Base-by-base conservation (phyloP, 371 early-diverging fungal genomes). In the Dentiscutata heterogama region DNA sequence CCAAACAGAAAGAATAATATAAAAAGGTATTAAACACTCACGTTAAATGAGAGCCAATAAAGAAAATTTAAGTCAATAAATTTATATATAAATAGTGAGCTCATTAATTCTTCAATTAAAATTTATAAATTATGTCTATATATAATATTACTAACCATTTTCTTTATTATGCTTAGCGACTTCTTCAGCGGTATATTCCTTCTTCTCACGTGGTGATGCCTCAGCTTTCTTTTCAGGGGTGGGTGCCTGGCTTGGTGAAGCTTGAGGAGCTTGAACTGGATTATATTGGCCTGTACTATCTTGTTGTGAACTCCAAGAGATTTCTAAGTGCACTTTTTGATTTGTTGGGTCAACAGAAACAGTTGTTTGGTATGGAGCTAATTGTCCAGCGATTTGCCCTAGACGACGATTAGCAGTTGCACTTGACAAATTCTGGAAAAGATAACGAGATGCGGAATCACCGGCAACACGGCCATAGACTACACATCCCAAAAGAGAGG, bases 401-500 rank as follows among this genome's bases (percentile, higher is more conserved):
- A 95, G 90, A 89, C 94, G 94, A 76, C 92, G 90, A 78, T 89
- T 88, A 76, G 95, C 94, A 60, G 88, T 87, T 67, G 84, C 83
- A 58, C 84, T 72, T 79, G 85, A 86, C 39, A 90, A 91, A 84
- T 88, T 88, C 77, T 87, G 81, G 83, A 94, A 89, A 22, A 92
- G 85, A 85, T 94, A 93, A 14, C 88, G 78, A n/a, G 93, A 86
- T 71, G 95, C 95, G 46, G 90, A 84, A 85, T 90, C 89, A 82
- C 98, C 98, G 60, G 98, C 97, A 54, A 96, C 96, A 84, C 99
- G 95, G 73, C 99, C 99, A 90, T 94, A 98, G 74, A 98, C 99
- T 27, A 97, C 98, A 85, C 99, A 98, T 73, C 96, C 98, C 72
- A 98, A 90, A 56, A 96, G 87, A 35, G 96, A 95, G 64, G 92